These are phyloP conservation scores for Entomortierella lignicola DNA, from an alignment of 192 early-diverging fungal genomes.

Conservation along the genomic window DNA sequence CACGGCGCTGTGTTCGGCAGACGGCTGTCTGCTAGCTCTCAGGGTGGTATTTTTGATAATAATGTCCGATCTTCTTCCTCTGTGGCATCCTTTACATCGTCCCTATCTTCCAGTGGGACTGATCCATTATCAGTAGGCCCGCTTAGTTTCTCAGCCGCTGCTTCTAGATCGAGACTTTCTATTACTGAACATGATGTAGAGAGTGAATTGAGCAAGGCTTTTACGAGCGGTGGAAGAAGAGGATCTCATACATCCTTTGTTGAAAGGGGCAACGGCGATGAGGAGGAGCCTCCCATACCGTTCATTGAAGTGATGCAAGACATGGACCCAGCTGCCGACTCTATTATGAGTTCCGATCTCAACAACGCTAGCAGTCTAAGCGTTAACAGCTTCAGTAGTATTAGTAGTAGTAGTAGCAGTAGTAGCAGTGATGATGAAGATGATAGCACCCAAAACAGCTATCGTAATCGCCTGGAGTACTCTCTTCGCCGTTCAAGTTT, in stretches of 20 bases:
- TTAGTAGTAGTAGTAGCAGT: neutral
- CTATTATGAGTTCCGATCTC: neutral
- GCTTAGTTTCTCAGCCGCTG: neutral
- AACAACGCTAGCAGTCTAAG: constrained; percentile 1
- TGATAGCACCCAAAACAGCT: neutral
- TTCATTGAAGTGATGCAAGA: constrained; percentile 26
- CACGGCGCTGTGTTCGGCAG: constrained; percentile 2
- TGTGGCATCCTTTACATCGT: constrained; percentile 14
- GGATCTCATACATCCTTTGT: neutral
- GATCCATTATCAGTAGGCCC: neutral
- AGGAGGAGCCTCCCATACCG: neutral
- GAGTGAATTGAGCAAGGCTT: no score
- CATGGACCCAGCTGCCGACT: neutral
- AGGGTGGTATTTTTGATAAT: constrained; percentile 4
- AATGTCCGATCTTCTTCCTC: constrained; percentile 6
- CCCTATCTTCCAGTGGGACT: constrained; percentile 3
- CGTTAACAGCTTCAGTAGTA: neutral
- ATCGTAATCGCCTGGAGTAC: neutral
- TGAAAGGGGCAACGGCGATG: neutral
- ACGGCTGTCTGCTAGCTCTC: constrained; percentile 10
- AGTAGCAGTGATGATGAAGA: neutral
- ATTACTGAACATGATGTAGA: neutral
- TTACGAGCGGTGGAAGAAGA: neutral
- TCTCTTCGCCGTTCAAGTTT: neutral
- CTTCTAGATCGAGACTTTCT: neutral